phyloP scores from a whole-genome alignment of 345 rosid genomes.

The Psidium friedrichsthalianum region DNA sequence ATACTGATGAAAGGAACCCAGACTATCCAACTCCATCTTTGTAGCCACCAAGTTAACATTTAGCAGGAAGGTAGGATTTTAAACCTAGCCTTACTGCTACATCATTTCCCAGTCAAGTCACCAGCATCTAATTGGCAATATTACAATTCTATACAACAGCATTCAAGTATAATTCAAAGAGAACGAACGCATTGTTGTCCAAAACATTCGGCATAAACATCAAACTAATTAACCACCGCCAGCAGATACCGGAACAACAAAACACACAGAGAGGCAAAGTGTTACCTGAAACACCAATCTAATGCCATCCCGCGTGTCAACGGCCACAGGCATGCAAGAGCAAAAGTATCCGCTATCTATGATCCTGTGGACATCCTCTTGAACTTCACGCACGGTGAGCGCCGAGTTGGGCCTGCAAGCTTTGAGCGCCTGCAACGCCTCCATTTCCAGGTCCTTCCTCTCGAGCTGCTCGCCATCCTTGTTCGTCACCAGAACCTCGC shows the following conservation, averaged over 20 bases:
- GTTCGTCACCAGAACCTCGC: slow-evolving; percentile 87
- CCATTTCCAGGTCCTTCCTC: slow-evolving; percentile 79
- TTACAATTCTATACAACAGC: not conserved
- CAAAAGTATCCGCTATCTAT: slow-evolving; percentile 79
- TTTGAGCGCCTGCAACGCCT: slow-evolving; percentile 73
- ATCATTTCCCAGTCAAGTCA: not conserved
- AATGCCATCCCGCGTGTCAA: slow-evolving; percentile 90
- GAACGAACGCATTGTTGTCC: not conserved
- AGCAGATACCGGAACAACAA: not conserved
- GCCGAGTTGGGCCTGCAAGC: slow-evolving; percentile 87
- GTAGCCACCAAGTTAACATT: not conserved
- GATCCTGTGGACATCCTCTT: slow-evolving; percentile 91
- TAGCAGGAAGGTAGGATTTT: not conserved
- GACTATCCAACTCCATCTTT: not conserved
- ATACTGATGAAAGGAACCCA: not conserved
- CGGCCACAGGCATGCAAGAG: slow-evolving; percentile 85
- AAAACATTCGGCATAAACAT: not conserved
- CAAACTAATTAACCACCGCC: not conserved
- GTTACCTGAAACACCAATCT: slow-evolving; percentile 79
- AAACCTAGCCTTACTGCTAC: not conserved
- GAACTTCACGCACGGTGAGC: slow-evolving; percentile 71
- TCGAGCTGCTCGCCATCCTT: slow-evolving; percentile 92
- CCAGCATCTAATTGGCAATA: not conserved
- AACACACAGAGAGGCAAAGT: not conserved
- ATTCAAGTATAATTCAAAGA: not conserved